These are phyloP conservation scores for Chaetomium cochliodes DNA, from an alignment of 495 filamentous ascomycete species.

Conservation along the genomic window DNA sequence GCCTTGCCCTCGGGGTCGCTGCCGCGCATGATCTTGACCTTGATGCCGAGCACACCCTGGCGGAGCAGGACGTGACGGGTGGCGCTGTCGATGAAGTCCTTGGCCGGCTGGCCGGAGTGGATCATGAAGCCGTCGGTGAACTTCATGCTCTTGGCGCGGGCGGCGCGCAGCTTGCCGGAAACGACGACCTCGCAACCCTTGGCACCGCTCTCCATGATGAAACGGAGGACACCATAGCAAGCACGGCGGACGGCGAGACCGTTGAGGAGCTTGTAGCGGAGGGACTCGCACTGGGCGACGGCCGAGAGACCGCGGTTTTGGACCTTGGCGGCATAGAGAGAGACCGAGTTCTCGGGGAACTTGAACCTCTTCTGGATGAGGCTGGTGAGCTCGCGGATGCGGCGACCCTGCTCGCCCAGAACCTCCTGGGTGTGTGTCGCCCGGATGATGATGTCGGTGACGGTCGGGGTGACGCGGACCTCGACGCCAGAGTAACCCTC, in stretches of 20 bases:
- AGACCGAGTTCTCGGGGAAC: conserved; percentile 99
- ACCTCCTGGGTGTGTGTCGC: conserved; percentile 99
- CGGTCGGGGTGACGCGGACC: conserved; percentile 98
- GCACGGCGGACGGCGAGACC: conserved; percentile 95
- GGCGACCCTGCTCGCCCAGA: conserved; percentile 97
- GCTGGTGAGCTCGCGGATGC: conserved; percentile 98
- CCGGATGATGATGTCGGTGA: conserved; percentile 99
- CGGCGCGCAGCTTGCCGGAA: conserved; percentile 96
- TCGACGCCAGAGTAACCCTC: conserved; percentile 99
- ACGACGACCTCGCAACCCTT: conserved; percentile 99
- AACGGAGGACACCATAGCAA: conserved; percentile 98
- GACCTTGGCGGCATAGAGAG: conserved; percentile 99
- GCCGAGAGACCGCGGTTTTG: conserved; percentile 99
- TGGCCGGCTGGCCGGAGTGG: conserved; percentile 98
- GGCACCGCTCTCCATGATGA: conserved; percentile 99
- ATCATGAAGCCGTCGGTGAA: conserved; percentile 99
- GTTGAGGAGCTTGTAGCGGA: conserved; percentile 99
- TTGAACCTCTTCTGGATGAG: conserved; percentile 99
- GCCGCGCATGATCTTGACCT: conserved; percentile 99
- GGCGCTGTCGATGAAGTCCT: conserved; percentile 98
- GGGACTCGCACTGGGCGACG: conserved; percentile 99
- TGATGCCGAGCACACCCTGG: conserved; percentile 99
- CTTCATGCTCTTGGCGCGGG: conserved; percentile 99
- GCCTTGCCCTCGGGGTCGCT: conserved; percentile 99
- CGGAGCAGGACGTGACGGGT: conserved; percentile 98